Conservation (phyloP, 2,329 filamentous ascomycete genomes). For the Aureobasidium namibiae region DNA sequence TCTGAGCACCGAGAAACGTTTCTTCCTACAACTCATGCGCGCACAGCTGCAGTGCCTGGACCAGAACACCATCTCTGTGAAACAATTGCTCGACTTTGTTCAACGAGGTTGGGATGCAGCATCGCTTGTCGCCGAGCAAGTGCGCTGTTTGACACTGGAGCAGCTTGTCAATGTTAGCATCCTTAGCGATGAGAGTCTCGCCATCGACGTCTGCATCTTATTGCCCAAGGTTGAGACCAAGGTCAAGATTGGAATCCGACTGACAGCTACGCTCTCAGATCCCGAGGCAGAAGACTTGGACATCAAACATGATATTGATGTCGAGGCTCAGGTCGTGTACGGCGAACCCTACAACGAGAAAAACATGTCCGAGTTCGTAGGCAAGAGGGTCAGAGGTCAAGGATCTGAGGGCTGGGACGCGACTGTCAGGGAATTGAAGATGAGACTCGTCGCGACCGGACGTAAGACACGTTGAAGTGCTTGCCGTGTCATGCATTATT, state of each 20-base stretch:
- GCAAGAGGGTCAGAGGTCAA: constrained; percentile 37
- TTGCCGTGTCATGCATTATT: neutral
- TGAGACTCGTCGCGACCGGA: constrained; percentile 36
- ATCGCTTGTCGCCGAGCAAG: constrained; percentile 49
- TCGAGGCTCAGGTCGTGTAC: constrained; percentile 58
- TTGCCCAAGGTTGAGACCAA: constrained; percentile 60
- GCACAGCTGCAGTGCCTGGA: constrained; percentile 56
- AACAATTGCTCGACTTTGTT: constrained; percentile 52
- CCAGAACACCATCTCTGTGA: constrained; percentile 50
- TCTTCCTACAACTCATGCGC: constrained; percentile 65
- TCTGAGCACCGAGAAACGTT: constrained; percentile 59
- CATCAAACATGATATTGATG: constrained; percentile 34
- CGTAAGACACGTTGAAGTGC: constrained; percentile 27
- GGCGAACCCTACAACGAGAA: constrained; percentile 68
- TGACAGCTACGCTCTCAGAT: constrained; percentile 40
- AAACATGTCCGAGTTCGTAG: constrained; percentile 66
- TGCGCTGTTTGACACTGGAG: constrained; percentile 53
- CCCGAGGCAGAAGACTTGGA: constrained; percentile 47
- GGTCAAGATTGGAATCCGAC: constrained; percentile 53
- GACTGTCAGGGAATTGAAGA: constrained; percentile 36
- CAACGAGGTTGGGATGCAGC: constrained; percentile 60
- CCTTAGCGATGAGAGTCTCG: constrained; percentile 57
- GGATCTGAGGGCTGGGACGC: constrained; percentile 35
- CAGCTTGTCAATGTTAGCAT: constrained; percentile 58
- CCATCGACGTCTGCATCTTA: constrained; percentile 54